phyloP scores from a whole-genome alignment of 495 filamentous ascomycete genomes.

The Lichina pygmaea region DNA sequence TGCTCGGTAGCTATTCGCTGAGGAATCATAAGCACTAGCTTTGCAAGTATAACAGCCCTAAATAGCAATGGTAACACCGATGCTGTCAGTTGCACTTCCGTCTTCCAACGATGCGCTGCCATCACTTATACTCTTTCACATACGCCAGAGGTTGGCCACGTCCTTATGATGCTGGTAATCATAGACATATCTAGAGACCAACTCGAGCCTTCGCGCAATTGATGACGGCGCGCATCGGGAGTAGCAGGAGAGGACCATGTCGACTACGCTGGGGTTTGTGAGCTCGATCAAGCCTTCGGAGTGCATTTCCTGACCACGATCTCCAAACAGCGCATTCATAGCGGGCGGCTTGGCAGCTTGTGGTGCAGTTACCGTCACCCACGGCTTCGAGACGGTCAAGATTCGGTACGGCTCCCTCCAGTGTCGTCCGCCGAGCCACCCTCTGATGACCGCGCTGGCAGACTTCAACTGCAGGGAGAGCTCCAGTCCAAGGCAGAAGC shows the following conservation, averaged over 20 bases:
- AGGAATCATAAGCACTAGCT: too few relatives aligned
- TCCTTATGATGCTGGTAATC: too few relatives aligned
- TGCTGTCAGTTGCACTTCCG: too few relatives aligned
- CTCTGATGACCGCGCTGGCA: constrained; percentile 8
- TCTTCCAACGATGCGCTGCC: too few relatives aligned
- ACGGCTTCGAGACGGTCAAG: constrained; percentile 97
- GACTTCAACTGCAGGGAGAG: constrained; percentile 91
- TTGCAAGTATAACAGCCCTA: too few relatives aligned
- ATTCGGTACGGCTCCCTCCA: constrained; percentile 38
- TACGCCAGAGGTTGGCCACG: too few relatives aligned
- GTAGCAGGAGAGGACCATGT: constrained; percentile 11
- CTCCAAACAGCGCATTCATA: constrained; percentile 37
- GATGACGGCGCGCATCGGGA: neutral
- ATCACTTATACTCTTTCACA: too few relatives aligned
- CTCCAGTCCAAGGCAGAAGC: constrained; percentile 64
- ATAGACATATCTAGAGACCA: too few relatives aligned
- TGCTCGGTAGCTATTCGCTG: too few relatives aligned
- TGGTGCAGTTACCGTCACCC: constrained; percentile 90
- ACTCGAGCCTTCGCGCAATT: too few relatives aligned
- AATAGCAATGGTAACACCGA: too few relatives aligned
- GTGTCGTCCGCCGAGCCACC: constrained; percentile 1
- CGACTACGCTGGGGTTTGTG: constrained; percentile 25
- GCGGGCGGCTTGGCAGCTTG: constrained; percentile 91
- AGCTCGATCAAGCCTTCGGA: neutral
- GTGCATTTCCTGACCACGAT: neutral